Evolutionary conservation across 2,329 filamentous ascomycete species (phyloP), one percentile per base, ranked within the genome.

Genomic region (Ophiostoma himal-ulmi): DNA sequence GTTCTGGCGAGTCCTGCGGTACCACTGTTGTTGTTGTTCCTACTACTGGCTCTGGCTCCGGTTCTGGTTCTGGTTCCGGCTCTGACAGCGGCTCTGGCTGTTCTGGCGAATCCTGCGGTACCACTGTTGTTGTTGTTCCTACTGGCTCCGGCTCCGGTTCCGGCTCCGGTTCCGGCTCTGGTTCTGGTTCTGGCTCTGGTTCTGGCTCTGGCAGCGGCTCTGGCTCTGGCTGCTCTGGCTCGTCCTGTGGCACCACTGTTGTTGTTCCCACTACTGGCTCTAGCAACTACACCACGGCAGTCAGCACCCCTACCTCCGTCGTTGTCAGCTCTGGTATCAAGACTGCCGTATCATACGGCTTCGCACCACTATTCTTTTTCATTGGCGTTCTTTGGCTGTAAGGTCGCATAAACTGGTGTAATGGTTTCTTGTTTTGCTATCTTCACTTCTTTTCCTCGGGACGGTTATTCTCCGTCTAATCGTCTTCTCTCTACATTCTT

Each of bases 251-350:
- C 52, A 54, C 69, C 17, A 41, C 44, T 17, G 22, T 69, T n/a
- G 39, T 44, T 13, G 64, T 34, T 14, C 52, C 68, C 7, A 22
- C 60, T 37, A 62, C 68, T 37, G 48, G 62, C 34, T 41, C 71
- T 13, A 36, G 37, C 30, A 68, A 70, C 67, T 64, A 64, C 64
- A 68, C 68, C 14, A 39, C 60, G 17, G 68, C 62, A 7, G 17
- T 17, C 10, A 22, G 39, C 41, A 13, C 30, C 7, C 22, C 67
- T 6, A 30, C 69, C 20, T 39, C 48, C 2, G 67, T 70, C 0
- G 71, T 69, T 4, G 71, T 70, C 66, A 73, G 69, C 69, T 65
- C 71, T 5, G 72, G 67, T n/a, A 69, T 71, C 36, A 73, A 73
- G 70, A 69, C 60, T 2, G 48, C 67, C 8, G 65, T 68, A 22